These are phyloP conservation scores for Solanum tacnaense DNA, from an alignment of 257 asterid species.

Conservation along the genomic window DNA sequence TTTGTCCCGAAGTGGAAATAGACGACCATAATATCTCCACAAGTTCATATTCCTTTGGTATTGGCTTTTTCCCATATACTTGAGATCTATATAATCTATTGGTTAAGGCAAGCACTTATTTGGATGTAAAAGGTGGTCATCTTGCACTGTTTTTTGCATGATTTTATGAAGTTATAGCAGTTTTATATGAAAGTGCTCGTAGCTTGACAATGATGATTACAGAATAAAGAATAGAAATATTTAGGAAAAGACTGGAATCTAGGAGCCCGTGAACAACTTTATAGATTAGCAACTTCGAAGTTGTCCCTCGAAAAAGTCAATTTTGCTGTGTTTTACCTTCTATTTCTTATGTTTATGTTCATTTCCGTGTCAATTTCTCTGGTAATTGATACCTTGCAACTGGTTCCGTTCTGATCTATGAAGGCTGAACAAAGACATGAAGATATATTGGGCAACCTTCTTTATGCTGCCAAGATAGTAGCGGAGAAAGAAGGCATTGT, in stretches of 20 bases:
- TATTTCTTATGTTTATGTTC: background rate
- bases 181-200: background rate
- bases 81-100: background rate
- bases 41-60: background rate
- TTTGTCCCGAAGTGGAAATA: background rate
- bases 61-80: background rate
- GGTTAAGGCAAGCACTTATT: background rate
- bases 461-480: constrained; percentile 77
- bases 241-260: background rate
- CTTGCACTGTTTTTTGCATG: background rate
- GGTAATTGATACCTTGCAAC: background rate
- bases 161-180: background rate
- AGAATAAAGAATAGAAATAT: background rate
- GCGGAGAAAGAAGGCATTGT: constrained; percentile 84
- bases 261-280: background rate
- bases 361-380: background rate
- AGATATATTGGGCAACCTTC: constrained; percentile 82
- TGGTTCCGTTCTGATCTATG: constrained; percentile 6
- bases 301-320: background rate
- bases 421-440: constrained; percentile 81
- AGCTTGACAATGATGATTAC: background rate
- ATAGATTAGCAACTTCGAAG: background rate
- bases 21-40: background rate
- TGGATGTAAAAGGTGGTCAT: background rate
- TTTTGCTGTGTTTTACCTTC: background rate